phyloP scores from a whole-genome alignment of 495 filamentous ascomycete species.

The Hapsidospora chrysogenum region DNA sequence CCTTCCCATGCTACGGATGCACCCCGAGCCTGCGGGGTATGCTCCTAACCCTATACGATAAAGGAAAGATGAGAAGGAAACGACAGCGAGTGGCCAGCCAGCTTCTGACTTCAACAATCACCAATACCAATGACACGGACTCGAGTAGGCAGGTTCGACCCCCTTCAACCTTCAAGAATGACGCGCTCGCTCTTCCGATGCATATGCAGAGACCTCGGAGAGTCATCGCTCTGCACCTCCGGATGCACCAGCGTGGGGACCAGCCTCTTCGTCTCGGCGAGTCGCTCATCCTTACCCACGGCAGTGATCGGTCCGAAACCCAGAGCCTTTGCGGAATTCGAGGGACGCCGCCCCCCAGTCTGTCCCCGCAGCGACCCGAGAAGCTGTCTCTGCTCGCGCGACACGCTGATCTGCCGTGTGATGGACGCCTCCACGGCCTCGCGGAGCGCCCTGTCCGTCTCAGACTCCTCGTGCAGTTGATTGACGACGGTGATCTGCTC shows the following conservation, averaged over 20 bases:
- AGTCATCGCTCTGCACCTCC: constrained; percentile 4
- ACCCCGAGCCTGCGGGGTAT: no score
- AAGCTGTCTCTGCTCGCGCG: constrained; percentile 33
- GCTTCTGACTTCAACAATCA: no score
- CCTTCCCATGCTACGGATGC: no score
- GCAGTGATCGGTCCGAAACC: constrained; percentile 6
- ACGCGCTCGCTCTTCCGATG: constrained; percentile 31
- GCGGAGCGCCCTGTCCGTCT: constrained; percentile 20
- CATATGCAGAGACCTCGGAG: constrained; percentile 7
- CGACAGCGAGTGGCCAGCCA: constrained; percentile 1
- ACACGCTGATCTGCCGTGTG: constrained; percentile 41
- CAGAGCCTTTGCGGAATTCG: constrained; percentile 1
- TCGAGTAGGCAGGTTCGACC: no score
- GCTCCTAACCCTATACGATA: no score
- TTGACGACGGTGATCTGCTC: not conserved
- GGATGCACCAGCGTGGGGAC: constrained; percentile 19
- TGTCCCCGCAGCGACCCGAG: constrained; percentile 14
- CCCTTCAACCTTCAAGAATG: no score
- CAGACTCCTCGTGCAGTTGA: constrained; percentile 8
- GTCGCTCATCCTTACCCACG: constrained; percentile 10
- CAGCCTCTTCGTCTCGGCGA: constrained; percentile 19
- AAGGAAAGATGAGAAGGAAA: not conserved
- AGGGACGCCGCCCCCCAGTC: constrained; percentile 5
- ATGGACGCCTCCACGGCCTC: constrained; percentile 39
- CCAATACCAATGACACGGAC: no score